Conservation (phyloP, 495 filamentous ascomycete species). For the Penicillium salamii region DNA sequence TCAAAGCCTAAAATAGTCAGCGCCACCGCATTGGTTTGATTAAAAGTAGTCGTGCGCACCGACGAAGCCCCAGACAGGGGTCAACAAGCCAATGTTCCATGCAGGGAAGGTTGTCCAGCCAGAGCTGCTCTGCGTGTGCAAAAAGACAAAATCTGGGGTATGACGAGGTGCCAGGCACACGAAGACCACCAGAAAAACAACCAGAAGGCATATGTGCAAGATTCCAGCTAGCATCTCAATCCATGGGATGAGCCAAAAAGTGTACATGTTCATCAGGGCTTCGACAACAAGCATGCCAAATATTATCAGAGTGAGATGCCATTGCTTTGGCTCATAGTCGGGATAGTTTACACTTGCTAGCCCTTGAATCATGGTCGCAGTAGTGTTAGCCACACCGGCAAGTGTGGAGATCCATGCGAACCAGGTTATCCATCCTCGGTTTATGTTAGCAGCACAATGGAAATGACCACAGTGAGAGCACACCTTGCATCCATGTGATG, state of each 20-base stretch:
- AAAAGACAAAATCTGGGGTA: constrained; percentile 11
- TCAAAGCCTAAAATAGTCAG: constrained; percentile 15
- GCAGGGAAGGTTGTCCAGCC: constrained; percentile 33
- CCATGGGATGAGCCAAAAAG: constrained; percentile 28
- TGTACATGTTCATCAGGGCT: constrained; percentile 19
- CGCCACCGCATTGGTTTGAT: not conserved
- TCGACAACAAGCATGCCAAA: constrained; percentile 15
- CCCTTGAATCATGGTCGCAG: constrained; percentile 36
- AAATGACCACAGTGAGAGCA: not conserved
- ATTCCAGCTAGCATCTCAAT: constrained; percentile 34
- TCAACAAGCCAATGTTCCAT: constrained; percentile 36
- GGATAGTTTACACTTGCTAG: constrained; percentile 38
- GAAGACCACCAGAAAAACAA: constrained; percentile 27
- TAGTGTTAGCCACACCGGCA: constrained; percentile 10
- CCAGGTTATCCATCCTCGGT: constrained; percentile 6
- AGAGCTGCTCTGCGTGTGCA: constrained; percentile 26
- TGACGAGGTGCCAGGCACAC: constrained; percentile 9
- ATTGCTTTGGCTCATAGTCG: constrained; percentile 15
- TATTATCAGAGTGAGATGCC: constrained; percentile 20
- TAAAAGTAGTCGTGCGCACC: constrained; percentile 6
- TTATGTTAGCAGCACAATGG: not conserved
- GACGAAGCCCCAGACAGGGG: constrained; percentile 27
- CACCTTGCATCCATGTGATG: constrained; percentile 34
- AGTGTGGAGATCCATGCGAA: constrained; percentile 19
- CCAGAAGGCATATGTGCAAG: constrained; percentile 34